Evolutionary conservation across 768 basidiomycete species (phyloP), one percentile per base, ranked within the genome.

Genomic region (Filobasidium wieringae): DNA sequence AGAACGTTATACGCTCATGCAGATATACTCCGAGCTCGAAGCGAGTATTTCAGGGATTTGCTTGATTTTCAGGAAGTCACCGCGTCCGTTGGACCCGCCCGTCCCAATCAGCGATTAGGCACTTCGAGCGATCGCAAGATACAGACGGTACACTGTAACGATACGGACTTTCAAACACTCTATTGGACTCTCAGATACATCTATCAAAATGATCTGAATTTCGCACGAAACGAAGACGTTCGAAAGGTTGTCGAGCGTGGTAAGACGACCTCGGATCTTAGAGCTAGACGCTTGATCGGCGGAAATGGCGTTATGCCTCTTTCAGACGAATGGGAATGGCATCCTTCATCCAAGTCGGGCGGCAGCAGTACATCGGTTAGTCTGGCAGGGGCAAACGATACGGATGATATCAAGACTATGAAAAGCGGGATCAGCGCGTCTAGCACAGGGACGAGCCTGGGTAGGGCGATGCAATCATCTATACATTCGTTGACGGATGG

Each of bases 1-100:
- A 79, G 86, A 34, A 70, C 83, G 32, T 80, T 88, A 36, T 88
- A 85, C 67, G 86, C 85, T 1, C 86, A 88, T 68, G 83, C 83
- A 7, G 85, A 86, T 63, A 85, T 88, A 52, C 78, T 88, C 22
- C 81, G 75, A 49, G 78, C 80, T 11, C 77, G 86, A n/a, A 85
- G 85, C 14, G 86, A 87, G 60, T 88, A 87, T 66, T 87, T 87
- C 63, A 78, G 81, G 4, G 85, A 83, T 0, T 39, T 47, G 22
- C 31, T 57, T 26, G 36, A 40, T 14, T 57, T 57, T 34, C 6
- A 45, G 22, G 49, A 39, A 11, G 47, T 33, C 32, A 26, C 12
- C 14, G 29, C 17, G 11, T 17, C 45, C 7, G 7, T 30, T 41
- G 27, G 32, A n/a, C 1, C 27, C 24, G n/a, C 29, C 27, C n/a